Conservation (phyloP, 148 eudicot genomes). For the Bassia scoparia region DNA sequence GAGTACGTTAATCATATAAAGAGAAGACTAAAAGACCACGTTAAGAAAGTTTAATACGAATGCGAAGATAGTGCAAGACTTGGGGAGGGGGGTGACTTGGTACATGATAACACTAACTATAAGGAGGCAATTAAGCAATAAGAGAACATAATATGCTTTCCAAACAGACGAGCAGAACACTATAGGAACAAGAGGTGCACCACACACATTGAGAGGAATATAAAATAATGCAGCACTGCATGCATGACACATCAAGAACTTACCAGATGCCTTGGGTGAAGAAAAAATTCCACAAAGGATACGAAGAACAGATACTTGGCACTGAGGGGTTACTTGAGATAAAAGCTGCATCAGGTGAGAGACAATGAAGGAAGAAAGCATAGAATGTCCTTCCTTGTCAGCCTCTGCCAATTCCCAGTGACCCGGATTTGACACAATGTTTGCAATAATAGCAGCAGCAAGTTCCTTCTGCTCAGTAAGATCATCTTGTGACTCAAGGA, state of each 20-base stretch:
- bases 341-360: slow-evolving; percentile 37
- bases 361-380: slow-evolving; percentile 46
- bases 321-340: slow-evolving; percentile 40
- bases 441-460: slow-evolving; percentile 52
- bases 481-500: slow-evolving; percentile 38
- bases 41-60: background rate
- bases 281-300: slow-evolving; percentile 59
- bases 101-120: background rate
- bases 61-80: background rate
- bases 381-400: slow-evolving; percentile 38
- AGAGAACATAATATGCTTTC: background rate
- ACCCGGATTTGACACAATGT: slow-evolving; percentile 59
- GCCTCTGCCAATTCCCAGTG: slow-evolving; percentile 65
- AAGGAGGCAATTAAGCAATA: background rate
- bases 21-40: background rate
- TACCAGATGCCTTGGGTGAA: slow-evolving; percentile 67
- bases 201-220: background rate
- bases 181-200: background rate
- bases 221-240: background rate
- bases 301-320: slow-evolving; percentile 47
- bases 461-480: slow-evolving; percentile 37
- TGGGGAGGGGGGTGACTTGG: background rate
- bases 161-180: background rate
- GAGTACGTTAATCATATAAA: background rate
- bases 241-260: slow-evolving; percentile 14